Evolutionary conservation across 768 basidiomycete genomes (phyloP).

Genomic region (Tulasnella sp.): DNA sequence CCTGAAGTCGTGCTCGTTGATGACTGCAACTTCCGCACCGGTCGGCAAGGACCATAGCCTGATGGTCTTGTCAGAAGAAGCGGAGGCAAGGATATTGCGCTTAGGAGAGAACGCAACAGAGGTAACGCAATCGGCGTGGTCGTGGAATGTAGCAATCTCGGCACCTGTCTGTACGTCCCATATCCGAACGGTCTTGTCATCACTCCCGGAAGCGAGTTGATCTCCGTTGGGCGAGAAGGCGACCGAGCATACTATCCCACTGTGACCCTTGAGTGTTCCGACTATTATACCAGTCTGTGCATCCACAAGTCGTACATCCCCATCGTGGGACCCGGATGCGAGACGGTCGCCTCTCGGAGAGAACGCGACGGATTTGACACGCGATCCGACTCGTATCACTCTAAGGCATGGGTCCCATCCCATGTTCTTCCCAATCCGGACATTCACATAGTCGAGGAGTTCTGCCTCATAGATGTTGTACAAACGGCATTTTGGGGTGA

Average conservation of each 20-base stretch:
- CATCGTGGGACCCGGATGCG: not conserved
- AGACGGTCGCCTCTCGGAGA: not conserved
- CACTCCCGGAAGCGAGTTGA: no score
- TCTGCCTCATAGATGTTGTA: not conserved
- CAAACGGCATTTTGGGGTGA: not conserved
- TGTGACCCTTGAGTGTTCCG: no score
- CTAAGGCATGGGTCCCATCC: not conserved
- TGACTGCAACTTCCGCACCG: not conserved
- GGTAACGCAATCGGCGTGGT: not conserved
- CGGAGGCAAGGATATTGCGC: not conserved
- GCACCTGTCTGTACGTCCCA: not conserved
- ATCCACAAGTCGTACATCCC: not conserved
- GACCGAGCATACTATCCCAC: no score
- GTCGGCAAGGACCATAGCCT: not conserved
- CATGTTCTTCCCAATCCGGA: not conserved
- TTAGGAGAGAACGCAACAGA: conserved; percentile 1
- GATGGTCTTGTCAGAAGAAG: not conserved
- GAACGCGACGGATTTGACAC: not conserved
- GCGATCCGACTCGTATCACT: not conserved
- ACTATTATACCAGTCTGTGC: not conserved
- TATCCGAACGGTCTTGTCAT: no score
- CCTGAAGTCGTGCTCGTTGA: not conserved
- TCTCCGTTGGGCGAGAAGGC: no score
- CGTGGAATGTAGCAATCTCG: not conserved
- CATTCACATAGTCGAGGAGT: not conserved